Evolutionary conservation across 2,329 filamentous ascomycete genomes (phyloP).

Genomic region (Karstenula rhodostoma): DNA sequence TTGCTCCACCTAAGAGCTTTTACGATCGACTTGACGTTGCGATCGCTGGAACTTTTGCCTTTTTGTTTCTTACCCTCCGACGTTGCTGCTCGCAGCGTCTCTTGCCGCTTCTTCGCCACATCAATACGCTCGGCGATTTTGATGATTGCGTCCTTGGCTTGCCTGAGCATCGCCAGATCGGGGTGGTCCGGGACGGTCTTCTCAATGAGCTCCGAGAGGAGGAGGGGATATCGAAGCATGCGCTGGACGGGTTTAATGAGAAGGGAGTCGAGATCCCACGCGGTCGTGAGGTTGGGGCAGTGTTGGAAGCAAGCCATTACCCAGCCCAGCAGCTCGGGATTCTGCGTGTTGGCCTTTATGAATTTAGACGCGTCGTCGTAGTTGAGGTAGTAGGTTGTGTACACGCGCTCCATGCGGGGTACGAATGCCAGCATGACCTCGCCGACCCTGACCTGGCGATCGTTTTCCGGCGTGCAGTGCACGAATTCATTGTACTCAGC

Average conservation of each 20-base stretch:
- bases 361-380: slow-evolving; percentile 70
- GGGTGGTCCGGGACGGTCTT: slow-evolving; percentile 84
- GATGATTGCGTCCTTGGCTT: slow-evolving; percentile 74
- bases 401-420: slow-evolving; percentile 69
- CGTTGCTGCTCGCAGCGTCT: slow-evolving; percentile 68
- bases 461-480: slow-evolving; percentile 56
- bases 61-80: slow-evolving; percentile 49
- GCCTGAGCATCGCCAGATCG: slow-evolving; percentile 75
- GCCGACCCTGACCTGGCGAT: slow-evolving; percentile 66
- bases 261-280: slow-evolving; percentile 95
- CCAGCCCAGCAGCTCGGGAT: slow-evolving; percentile 76
- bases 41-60: slow-evolving; percentile 34
- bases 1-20: slow-evolving; percentile 90
- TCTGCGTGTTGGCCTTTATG: slow-evolving; percentile 61
- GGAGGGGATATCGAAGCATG: slow-evolving; percentile 89
- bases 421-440: slow-evolving; percentile 65
- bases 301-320: slow-evolving; percentile 91
- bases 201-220: slow-evolving; percentile 81
- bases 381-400: slow-evolving; percentile 70
- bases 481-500: slow-evolving; percentile 38
- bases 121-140: slow-evolving; percentile 77
- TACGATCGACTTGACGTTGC: slow-evolving; percentile 75
- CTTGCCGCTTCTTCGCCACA: slow-evolving; percentile 92
- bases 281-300: slow-evolving; percentile 88
- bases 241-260: slow-evolving; percentile 97